These are phyloP conservation scores for Lentinula aciculospora DNA, from an alignment of 768 basidiomycete genomes.

Conservation along the genomic window DNA sequence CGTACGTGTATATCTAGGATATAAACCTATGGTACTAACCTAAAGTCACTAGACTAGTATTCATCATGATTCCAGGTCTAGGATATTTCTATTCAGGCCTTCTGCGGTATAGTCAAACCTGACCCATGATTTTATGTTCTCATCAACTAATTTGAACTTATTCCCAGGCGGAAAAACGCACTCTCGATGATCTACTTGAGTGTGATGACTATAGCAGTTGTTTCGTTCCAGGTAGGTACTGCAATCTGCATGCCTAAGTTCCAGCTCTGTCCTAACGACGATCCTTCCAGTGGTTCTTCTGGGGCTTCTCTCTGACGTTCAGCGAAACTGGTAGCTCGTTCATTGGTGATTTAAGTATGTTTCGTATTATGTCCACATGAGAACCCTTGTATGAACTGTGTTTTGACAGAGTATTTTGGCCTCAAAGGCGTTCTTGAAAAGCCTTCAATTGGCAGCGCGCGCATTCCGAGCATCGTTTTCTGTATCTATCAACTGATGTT, in stretches of 20 bases:
- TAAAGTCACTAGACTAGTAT: conserved; percentile 18
- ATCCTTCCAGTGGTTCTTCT: conserved; percentile 81
- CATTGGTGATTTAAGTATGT: conserved; percentile 81
- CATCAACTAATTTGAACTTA: no score
- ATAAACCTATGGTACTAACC: neutral
- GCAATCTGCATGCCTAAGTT: neutral
- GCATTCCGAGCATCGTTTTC: conserved; percentile 72
- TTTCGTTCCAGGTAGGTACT: conserved; percentile 68
- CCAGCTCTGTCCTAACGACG: conserved; percentile 5
- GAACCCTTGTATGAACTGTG: neutral
- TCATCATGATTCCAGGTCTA: conserved; percentile 81
- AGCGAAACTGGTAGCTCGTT: conserved; percentile 64
- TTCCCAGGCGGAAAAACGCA: conserved; percentile 85
- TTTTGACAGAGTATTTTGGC: conserved; percentile 67
- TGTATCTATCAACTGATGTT: conserved; percentile 90
- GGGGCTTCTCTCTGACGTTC: conserved; percentile 93
- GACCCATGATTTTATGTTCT: no score
- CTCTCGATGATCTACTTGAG: conserved; percentile 83
- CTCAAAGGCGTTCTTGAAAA: conserved; percentile 72
- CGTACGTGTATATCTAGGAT: conserved; percentile 43
- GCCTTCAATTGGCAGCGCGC: conserved; percentile 66
- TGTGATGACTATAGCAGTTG: conserved; percentile 71
- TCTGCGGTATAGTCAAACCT: neutral
- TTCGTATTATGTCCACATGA: no score
- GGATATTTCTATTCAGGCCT: conserved; percentile 87